These are phyloP conservation scores for Colletotrichum lindemuthianum DNA, from an alignment of 2,329 filamentous ascomycete species.

Conservation along the genomic window DNA sequence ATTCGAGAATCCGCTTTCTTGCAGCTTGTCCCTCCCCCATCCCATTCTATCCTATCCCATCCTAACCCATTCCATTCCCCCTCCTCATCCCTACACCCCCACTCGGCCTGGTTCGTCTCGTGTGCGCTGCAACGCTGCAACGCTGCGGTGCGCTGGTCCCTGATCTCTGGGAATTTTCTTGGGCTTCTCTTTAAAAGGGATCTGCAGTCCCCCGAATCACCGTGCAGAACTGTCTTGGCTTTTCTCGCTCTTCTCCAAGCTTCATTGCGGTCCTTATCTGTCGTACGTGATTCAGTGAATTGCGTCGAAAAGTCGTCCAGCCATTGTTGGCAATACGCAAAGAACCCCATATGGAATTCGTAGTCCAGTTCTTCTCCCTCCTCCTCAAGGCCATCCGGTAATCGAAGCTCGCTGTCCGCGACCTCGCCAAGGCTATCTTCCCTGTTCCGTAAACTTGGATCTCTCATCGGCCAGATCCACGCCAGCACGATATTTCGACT, in stretches of 20 bases:
- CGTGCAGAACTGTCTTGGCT: neutral
- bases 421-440: constrained; percentile 7
- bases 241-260: constrained; percentile 4
- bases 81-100: constrained; percentile 14
- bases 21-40: constrained; percentile 16
- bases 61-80: neutral
- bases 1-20: constrained; percentile 21
- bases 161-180: constrained; percentile 26
- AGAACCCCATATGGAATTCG: constrained; percentile 40
- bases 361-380: constrained; percentile 41
- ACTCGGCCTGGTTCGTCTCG: neutral
- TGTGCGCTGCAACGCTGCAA: constrained; percentile 29
- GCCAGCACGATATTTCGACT: neutral
- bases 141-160: constrained; percentile 32
- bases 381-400: constrained; percentile 41
- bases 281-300: neutral
- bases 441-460: neutral
- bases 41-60: neutral
- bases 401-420: constrained; percentile 11
- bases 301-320: neutral
- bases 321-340: neutral
- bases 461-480: neutral
- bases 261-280: neutral
- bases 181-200: constrained; percentile 20
- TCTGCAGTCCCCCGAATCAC: constrained; percentile 24